Base-by-base conservation (phyloP, 768 basidiomycete species). In the Galerina sulciceps region DNA sequence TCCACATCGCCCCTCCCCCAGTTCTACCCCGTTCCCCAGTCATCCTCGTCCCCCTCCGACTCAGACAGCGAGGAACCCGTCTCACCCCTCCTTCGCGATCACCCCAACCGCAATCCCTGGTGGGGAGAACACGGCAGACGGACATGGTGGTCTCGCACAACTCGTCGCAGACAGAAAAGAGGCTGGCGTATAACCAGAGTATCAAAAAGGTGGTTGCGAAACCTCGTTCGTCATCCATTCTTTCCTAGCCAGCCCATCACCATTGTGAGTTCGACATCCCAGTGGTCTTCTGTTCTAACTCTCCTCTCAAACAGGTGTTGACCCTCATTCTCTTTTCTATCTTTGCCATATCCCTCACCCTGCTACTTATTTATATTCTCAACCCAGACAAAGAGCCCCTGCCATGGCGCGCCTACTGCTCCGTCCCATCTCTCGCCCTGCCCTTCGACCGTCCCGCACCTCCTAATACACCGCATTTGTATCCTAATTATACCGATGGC, bases 331-430 rank as follows among this genome's bases (percentile, higher is more conserved):
- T 94, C 54, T 83, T 96, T 67, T 88, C 88, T 52, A 78, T 87
- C 61, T 88, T 97, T 71, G 91, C 91, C 53, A 86, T 93, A 59
- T 86, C 87, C 59, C 80, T 96, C 66, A 96, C 95, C 31, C 85
- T 95, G 59, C 79, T 93, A 55, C 82, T 98, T 74, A 94, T 94
- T 69, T 91, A 97, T 74, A 83, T 96, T 60, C 83, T 98, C 69
- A 96, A 97, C 71, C 96, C 95, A 57, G 96, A 99, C 81, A 98
- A 97, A 73, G 88, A 91, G 52, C 90, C 94, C 18, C 78, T 97
- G 6, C 95, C 95, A 45, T 99, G 95, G 95, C 86, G 94, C 65
- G 87, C 89, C 18, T 97, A 96, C 71, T 99, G 96, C 75, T 85
- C 91, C 20, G 80, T 86, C 54, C 89, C 89, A 4, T 82, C 70